Evolutionary conservation across 2,329 filamentous ascomycete species (phyloP), one percentile per base, ranked within the genome.

Genomic region (Fusarium multiceps): DNA sequence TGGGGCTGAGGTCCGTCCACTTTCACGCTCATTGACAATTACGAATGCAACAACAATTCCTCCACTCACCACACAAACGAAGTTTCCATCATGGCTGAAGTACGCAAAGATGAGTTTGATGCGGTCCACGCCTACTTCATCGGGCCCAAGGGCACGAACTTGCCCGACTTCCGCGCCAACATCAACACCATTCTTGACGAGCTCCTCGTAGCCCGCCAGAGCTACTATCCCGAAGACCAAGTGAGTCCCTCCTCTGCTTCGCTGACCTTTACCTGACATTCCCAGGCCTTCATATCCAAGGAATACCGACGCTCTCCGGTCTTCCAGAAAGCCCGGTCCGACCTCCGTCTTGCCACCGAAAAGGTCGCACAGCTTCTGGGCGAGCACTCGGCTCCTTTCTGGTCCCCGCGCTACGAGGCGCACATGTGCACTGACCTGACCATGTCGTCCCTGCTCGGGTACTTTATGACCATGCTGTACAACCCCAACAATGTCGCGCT

Each of bases 381-480:
- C n/a, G 75, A 78, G 43, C 78, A 80, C 50, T 83, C 80, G 2
- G 80, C 84, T 8, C 83, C 83, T 0, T 84, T 82, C 67, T 85
- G 82, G 80, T 82, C 79, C 2, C 80, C 83, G 2, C 78, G 82
- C 1, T 85, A 85, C 70, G 77, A 82, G 48, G 83, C 76, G 6
- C 83, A 85, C 58, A 85, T 85, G 83, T 80, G 76, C 51, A 81
- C 78, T 21, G 79, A 84, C 59, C 50, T 83, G 71, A 79, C 74
- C 48, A 84, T 84, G 80, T 75, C 82, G 0, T 77, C 79, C 2
- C 55, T 84, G 4, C 74, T 84, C 5, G 83, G 83, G 1, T 84
- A 84, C 68, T 81, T 84, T 28, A 83, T 82, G 77, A 83, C 82
- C 0, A 85, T 85, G 83, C 34, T 85, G 25, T 85, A 84, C 61